Conservation (phyloP, 2,329 filamentous ascomycete species). For the Ophiocordyceps camponoti-leonardi region DNA sequence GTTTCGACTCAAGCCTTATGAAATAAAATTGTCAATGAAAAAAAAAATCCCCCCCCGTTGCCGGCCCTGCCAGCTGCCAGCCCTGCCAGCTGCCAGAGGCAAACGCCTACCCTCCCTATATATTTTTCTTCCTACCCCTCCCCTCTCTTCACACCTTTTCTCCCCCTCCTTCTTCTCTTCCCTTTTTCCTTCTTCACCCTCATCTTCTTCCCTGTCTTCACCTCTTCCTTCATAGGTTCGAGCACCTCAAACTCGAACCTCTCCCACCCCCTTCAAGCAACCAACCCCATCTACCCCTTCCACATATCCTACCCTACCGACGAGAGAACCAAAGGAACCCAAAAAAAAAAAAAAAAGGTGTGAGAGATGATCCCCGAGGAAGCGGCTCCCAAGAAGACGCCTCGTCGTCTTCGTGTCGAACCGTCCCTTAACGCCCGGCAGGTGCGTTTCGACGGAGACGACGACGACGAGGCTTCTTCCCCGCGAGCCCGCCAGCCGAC, state of each 20-base stretch:
- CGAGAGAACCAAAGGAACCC: not conserved
- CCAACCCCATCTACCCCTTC: too few species aligned
- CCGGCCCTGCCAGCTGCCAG: not conserved
- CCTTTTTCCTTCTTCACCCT: not conserved
- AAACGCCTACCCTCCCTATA: not conserved
- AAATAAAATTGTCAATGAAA: too few species aligned
- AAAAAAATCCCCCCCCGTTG: too few species aligned
- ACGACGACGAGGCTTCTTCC: constrained; percentile 2
- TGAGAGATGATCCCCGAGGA: constrained; percentile 9
- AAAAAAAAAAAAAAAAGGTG: constrained; percentile 4
- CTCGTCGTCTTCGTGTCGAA: constrained; percentile 10
- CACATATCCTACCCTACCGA: too few species aligned
- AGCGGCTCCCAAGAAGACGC: not conserved
- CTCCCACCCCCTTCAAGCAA: too few species aligned
- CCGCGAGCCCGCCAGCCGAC: constrained; percentile 6
- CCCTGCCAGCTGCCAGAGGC: not conserved
- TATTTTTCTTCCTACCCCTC: not conserved
- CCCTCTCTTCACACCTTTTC: not conserved
- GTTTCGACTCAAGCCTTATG: too few species aligned
- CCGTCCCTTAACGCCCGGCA: constrained; percentile 10
- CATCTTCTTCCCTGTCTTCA: too few species aligned
- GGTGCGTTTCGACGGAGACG: constrained; percentile 12
- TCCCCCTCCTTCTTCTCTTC: not conserved
- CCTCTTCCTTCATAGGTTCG: too few species aligned
- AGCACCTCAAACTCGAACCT: not conserved